These are phyloP conservation scores for Phyllosticta citribraziliensis DNA, from an alignment of 2,329 filamentous ascomycete genomes.

Conservation along the genomic window DNA sequence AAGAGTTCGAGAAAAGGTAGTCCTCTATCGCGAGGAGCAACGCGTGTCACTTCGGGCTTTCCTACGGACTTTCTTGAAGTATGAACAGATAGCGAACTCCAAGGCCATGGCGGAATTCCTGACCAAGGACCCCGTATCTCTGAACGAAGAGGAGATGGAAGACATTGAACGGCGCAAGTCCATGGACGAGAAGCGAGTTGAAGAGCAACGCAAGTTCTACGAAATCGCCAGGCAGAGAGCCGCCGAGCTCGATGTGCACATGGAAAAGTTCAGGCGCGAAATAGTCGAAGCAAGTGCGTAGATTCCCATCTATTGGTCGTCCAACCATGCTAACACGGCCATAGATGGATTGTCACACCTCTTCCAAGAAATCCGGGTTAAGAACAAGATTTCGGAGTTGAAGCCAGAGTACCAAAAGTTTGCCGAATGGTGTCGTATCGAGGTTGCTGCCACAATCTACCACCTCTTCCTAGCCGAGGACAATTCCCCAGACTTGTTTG, in stretches of 20 bases:
- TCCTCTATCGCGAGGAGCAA: constrained; percentile 79
- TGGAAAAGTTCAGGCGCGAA: constrained; percentile 68
- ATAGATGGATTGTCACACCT: constrained; percentile 80
- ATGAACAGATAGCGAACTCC: constrained; percentile 72
- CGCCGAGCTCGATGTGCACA: constrained; percentile 89
- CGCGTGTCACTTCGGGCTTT: constrained; percentile 86
- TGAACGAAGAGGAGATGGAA: constrained; percentile 71
- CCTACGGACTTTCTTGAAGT: constrained; percentile 74
- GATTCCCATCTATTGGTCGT: background rate
- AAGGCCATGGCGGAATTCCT: constrained; percentile 80
- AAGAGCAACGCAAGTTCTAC: constrained; percentile 91
- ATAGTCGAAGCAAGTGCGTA: constrained; percentile 62
- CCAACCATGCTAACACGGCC: constrained; percentile 20
- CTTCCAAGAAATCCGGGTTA: constrained; percentile 86
- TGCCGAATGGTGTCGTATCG: constrained; percentile 94
- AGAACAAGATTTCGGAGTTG: constrained; percentile 75
- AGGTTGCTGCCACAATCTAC: constrained; percentile 92
- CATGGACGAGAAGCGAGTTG: constrained; percentile 77
- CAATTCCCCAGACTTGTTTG: constrained; percentile 93
- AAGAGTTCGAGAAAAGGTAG: constrained; percentile 33
- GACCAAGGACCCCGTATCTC: constrained; percentile 57
- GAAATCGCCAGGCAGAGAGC: constrained; percentile 87
- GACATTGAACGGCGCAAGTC: constrained; percentile 73
- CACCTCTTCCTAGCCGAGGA: constrained; percentile 96
- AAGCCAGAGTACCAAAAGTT: constrained; percentile 97